These are phyloP conservation scores for Ophiostoma triangulosporum DNA, from an alignment of 2,329 filamentous ascomycete species.

Conservation along the genomic window DNA sequence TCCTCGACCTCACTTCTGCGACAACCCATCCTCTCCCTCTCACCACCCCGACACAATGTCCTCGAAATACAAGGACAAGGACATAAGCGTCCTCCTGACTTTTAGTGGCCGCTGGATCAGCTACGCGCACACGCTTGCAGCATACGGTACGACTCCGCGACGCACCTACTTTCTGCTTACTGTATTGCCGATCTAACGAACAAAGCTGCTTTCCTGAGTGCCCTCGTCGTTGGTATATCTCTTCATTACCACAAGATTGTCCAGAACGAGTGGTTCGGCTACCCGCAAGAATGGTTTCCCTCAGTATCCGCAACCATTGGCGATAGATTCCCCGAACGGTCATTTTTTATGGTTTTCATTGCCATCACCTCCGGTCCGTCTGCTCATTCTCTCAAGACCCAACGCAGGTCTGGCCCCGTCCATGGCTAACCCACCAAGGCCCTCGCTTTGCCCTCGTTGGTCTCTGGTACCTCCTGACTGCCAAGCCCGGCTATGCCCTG, in stretches of 20 bases:
- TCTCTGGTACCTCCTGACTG: conserved; percentile 82
- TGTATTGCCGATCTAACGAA: background rate
- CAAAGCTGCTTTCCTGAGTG: conserved; percentile 73
- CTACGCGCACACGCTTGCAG: conserved; percentile 70
- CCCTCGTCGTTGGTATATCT: conserved; percentile 63
- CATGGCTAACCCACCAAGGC: conserved; percentile 38
- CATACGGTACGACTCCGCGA: conserved; percentile 50
- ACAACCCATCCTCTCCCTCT: background rate
- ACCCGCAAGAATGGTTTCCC: conserved; percentile 91
- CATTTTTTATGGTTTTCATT: conserved; percentile 95
- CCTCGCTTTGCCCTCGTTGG: conserved; percentile 84
- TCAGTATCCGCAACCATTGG: conserved; percentile 95
- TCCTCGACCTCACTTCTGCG: background rate
- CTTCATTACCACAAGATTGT: conserved; percentile 97
- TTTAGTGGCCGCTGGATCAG: conserved; percentile 86
- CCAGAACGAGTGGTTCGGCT: conserved; percentile 90
- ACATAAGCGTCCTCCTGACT: conserved; percentile 42
- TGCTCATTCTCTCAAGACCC: background rate
- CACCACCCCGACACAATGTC: background rate
- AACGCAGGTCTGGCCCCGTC: too few species aligned
- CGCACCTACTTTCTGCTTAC: background rate
- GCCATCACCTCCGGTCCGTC: conserved; percentile 73
- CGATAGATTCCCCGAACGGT: conserved; percentile 90
- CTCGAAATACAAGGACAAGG: conserved; percentile 46
- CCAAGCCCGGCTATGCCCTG: conserved; percentile 57